Base-by-base conservation (phyloP, 306 rosid species). In the Medicago arabica region DNA sequence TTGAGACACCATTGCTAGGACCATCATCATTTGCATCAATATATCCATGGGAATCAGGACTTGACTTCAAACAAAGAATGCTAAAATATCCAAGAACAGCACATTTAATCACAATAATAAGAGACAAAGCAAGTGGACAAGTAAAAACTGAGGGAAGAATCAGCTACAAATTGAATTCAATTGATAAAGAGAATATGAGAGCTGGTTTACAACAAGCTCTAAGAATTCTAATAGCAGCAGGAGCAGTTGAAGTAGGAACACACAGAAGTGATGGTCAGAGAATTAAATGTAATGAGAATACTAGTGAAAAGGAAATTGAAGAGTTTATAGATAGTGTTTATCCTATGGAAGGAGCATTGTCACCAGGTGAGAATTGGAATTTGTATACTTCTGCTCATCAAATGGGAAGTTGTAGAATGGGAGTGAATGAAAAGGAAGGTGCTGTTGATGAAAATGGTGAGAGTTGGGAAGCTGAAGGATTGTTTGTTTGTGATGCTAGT, bases 331-430 rank as follows among this genome's bases (percentile, higher is more conserved):
- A 83, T 23, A 54, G 65, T 68, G 77, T 83, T 16, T 39, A 0
- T 74, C 82, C 85, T 6, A 72, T 53, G 44, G 85, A 78, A 6
- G 92, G 93, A 9, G 85, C 89, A 14, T 47, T 81, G 21, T 88
- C 85, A 65, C 44, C 71, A 46, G 80, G 75, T n/a, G 74, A 87
- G 57, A 41, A 83, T 8, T 93, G 91, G 95, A 79, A 83, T 49
- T 2, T 55, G 2, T 83, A 85, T 44, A 21, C 72, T 40, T 86
- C 92, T 34, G 96, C 98, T 8, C 97, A 93, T 80, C 98, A 93
- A 67, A 86, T 91, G 88, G 93, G 98, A 16, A 93, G 97, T 82
- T 93, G 96, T 40, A 91, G 86, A 67, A 91, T 93, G 90, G 92
- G 98, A n/a, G 51, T 50, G 16, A 88, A 63, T 65, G 88, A 88